A percentile compares a stretch with the other conserved stretches of the same genome.
Conservation (phyloP, 331 rosid genomes). For the Rosa hybrid region DNA sequence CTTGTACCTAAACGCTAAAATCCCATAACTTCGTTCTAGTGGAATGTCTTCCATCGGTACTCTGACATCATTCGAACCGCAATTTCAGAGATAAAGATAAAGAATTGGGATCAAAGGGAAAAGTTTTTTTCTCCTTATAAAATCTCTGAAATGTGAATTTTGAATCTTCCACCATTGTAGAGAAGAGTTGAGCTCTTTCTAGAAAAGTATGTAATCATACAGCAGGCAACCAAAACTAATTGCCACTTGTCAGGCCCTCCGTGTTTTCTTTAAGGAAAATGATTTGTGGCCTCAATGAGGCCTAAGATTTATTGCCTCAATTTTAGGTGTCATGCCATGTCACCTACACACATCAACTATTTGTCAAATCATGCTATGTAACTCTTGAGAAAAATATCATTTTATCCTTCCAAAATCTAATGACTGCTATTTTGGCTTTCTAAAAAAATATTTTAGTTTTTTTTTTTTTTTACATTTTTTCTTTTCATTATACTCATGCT, state of each 20-base stretch:
- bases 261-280: no score
- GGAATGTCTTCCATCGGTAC: constrained; percentile 72
- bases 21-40: constrained; percentile 74
- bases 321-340: no score
- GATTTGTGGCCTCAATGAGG: no score
- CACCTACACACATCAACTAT: no score
- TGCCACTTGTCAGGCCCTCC: neutral
- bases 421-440: no score
- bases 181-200: constrained; percentile 3
- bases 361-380: no score
- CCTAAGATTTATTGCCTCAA: no score
- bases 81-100: neutral
- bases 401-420: no score
- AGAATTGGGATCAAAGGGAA: neutral
- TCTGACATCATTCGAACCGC: constrained; percentile 46
- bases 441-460: no score
- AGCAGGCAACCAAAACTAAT: neutral
- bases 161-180: neutral
- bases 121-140: neutral
- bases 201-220: neutral
- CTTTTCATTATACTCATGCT: no score
- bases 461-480: no score
- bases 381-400: no score
- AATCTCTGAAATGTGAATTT: neutral
- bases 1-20: neutral